A percentile compares a stretch with the other conserved stretches of the same genome.
Evolutionary conservation across 805 yeast genomes (phyloP).

Genomic region (Blastobotrys muscicola): DNA sequence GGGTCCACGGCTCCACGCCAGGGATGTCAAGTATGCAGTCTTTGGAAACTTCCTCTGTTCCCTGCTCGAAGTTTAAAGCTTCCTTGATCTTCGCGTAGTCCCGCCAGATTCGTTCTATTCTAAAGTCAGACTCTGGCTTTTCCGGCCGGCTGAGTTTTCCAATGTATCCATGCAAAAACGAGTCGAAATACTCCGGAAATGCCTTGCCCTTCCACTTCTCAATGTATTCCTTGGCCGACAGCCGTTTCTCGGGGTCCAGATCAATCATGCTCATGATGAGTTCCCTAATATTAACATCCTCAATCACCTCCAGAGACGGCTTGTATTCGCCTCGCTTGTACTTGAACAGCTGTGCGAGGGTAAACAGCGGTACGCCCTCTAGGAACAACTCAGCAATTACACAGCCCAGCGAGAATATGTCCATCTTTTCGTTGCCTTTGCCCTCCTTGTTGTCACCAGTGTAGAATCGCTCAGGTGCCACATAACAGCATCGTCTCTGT

Average conservation of each 20-base stretch:
- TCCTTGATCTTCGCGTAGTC: conserved; percentile 44
- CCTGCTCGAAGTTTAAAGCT: conserved; percentile 7
- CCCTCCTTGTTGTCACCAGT: conserved; percentile 20
- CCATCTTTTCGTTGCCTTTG: conserved; percentile 55
- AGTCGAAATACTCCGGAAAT: conserved; percentile 62
- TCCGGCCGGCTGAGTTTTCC: conserved; percentile 28
- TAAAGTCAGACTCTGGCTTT: conserved; percentile 40
- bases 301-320: conserved; percentile 54
- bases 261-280: conserved; percentile 56
- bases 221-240: conserved; percentile 46
- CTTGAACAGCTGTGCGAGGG: conserved; percentile 78
- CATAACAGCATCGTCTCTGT: conserved; percentile 73
- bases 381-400: conserved; percentile 79
- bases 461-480: conserved; percentile 87
- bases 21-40: conserved; percentile 10
- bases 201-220: conserved; percentile 37
- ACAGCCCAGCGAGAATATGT: conserved; percentile 52
- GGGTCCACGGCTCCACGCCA: conserved; percentile 13
- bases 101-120: conserved; percentile 49
- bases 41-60: background rate
- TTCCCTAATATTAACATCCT: conserved; percentile 40
- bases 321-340: conserved; percentile 59
- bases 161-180: conserved; percentile 61
- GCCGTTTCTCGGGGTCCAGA: conserved; percentile 52
- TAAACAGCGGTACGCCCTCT: conserved; percentile 82